Conservation (phyloP, 2,329 filamentous ascomycete genomes). For the Didymella sp. region DNA sequence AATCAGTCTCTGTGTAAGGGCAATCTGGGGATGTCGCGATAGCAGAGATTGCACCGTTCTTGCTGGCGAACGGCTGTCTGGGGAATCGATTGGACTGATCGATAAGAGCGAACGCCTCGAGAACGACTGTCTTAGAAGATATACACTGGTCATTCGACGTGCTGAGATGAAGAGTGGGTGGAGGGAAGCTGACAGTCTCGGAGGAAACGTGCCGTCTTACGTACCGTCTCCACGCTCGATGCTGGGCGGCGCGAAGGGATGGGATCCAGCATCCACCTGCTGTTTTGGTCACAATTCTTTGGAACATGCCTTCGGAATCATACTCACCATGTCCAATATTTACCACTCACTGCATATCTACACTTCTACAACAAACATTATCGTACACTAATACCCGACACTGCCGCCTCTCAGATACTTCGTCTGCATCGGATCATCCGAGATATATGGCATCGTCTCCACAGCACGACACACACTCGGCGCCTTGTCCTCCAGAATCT, state of each 20-base stretch:
- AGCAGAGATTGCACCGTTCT: not conserved
- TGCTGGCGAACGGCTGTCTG: not conserved
- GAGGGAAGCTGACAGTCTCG: not conserved
- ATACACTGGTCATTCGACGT: not conserved
- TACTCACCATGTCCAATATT: not conserved
- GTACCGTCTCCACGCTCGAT: not conserved
- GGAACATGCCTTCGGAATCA: not conserved
- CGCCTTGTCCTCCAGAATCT: constrained; percentile 44
- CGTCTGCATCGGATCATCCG: constrained; percentile 42
- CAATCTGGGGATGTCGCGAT: constrained; percentile 8
- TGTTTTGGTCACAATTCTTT: not conserved
- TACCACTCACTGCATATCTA: not conserved
- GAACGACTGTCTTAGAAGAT: not conserved
- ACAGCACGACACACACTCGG: constrained; percentile 53
- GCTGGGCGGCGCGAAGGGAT: not conserved
- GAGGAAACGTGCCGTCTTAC: not conserved
- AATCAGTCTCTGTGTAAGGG: not conserved
- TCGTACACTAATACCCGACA: not conserved
- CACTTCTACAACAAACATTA: not conserved
- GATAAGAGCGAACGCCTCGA: not conserved
- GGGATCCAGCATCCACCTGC: not conserved
- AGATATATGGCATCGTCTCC: constrained; percentile 52
- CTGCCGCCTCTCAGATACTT: constrained; percentile 26
- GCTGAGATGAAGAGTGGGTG: not conserved
- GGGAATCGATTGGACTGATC: not conserved